These are phyloP conservation scores for Parastagonospora avenae DNA, from an alignment of 2,329 filamentous ascomycete genomes.

Conservation along the genomic window DNA sequence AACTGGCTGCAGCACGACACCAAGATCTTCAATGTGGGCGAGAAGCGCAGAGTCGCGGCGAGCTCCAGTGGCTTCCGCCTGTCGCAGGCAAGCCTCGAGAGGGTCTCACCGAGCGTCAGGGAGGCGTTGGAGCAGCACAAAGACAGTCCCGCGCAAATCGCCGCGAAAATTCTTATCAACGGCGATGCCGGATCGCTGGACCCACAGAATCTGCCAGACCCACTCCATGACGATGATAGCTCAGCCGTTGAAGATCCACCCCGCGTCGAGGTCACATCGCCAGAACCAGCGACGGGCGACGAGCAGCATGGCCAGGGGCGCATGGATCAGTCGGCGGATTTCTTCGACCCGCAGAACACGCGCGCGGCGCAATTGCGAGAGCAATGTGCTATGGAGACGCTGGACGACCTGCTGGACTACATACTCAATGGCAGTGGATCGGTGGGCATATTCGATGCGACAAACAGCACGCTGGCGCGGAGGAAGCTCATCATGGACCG, in stretches of 20 bases:
- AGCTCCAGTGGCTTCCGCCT: constrained; percentile 57
- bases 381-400: constrained; percentile 87
- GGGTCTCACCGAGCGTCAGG: constrained; percentile 28
- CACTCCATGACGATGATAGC: constrained; percentile 27
- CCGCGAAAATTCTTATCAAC: constrained; percentile 64
- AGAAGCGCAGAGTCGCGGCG: constrained; percentile 80
- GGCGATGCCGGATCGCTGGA: constrained; percentile 54
- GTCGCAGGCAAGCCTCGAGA: constrained; percentile 39
- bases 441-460: constrained; percentile 94
- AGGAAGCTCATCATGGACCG: constrained; percentile 82
- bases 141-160: constrained; percentile 45
- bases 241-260: constrained; percentile 34
- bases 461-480: constrained; percentile 90
- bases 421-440: constrained; percentile 81
- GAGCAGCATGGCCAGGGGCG: constrained; percentile 52
- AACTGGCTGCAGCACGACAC: constrained; percentile 98
- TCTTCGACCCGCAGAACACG: constrained; percentile 91
- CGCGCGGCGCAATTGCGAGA: constrained; percentile 83
- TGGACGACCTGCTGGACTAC: constrained; percentile 91
- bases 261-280: constrained; percentile 43
- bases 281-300: constrained; percentile 24
- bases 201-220: constrained; percentile 37
- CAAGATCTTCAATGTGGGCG: constrained; percentile 95
- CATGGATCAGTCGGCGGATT: constrained; percentile 87
- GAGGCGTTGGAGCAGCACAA: constrained; percentile 32